phyloP scores from a whole-genome alignment of 2,329 filamentous ascomycete genomes.

The Stagonosporopsis rhizophila region DNA sequence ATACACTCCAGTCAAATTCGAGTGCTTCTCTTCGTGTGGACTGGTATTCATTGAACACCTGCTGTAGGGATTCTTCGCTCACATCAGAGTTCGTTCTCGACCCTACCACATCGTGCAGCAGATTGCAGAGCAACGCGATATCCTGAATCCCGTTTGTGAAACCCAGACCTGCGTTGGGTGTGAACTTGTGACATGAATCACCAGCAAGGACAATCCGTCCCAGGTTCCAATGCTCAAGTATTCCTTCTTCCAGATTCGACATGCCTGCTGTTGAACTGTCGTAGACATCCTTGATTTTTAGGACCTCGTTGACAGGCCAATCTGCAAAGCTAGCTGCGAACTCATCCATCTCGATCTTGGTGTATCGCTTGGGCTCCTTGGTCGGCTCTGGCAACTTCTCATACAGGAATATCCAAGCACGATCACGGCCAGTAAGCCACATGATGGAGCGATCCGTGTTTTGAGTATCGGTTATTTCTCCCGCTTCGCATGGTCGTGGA shows the following conservation, averaged over 20 bases:
- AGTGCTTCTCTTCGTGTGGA: background rate
- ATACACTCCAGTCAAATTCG: background rate
- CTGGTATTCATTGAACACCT: background rate
- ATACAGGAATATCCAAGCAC: background rate
- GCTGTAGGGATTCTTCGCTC: background rate
- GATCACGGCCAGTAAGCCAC: background rate
- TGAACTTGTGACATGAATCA: constrained; percentile 20
- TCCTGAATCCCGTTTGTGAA: background rate
- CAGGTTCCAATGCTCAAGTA: constrained; percentile 12
- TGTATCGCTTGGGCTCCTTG: background rate
- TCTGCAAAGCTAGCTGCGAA: constrained; percentile 5
- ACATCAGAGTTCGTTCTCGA: background rate
- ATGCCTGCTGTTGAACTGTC: constrained; percentile 2
- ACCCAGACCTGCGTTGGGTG: constrained; percentile 26
- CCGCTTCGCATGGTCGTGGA: background rate
- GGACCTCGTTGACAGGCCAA: constrained; percentile 1
- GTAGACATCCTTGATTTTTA: constrained; percentile 1
- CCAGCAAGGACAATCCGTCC: constrained; percentile 14
- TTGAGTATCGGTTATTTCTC: constrained; percentile 1
- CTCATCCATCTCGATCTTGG: background rate
- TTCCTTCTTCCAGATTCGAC: constrained; percentile 12
- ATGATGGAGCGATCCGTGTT: background rate
- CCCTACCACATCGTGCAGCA: background rate
- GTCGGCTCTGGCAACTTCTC: constrained; percentile 3
- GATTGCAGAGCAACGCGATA: background rate